Percentiles rank a stretch among this genome's conserved stretches.
Evolutionary conservation across 495 filamentous ascomycete species (phyloP).

Genomic region (Lasiosphaeriaceae sp.): DNA sequence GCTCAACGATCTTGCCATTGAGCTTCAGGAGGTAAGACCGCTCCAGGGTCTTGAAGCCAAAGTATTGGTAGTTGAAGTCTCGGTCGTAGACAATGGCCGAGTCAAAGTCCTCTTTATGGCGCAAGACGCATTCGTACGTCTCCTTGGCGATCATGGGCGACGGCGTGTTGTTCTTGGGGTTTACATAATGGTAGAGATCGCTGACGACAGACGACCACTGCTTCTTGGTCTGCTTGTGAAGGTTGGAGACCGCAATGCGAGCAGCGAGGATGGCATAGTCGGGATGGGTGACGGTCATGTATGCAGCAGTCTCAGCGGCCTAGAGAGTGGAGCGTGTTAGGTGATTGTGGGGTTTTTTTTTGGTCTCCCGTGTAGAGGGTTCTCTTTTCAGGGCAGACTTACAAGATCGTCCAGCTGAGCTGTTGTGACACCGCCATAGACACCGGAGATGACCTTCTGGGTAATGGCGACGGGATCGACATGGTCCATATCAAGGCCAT

Average conservation of each 20-base stretch:
- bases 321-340: constrained; percentile 31
- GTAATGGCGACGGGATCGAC: constrained; percentile 98
- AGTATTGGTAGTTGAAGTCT: constrained; percentile 99
- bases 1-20: constrained; percentile 88
- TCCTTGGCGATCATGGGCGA: constrained; percentile 91
- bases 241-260: constrained; percentile 97
- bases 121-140: constrained; percentile 88
- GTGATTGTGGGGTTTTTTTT: constrained; percentile 13
- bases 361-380: too few relatives aligned
- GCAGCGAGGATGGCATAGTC: constrained; percentile 99
- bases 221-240: constrained; percentile 99
- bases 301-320: constrained; percentile 98
- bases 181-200: constrained; percentile 93
- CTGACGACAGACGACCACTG: constrained; percentile 92
- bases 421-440: constrained; percentile 96
- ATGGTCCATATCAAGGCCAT: constrained; percentile 93
- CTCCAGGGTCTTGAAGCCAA: constrained; percentile 98
- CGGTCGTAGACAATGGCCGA: constrained; percentile 98
- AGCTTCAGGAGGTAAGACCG: constrained; percentile 93
- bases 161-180: constrained; percentile 80
- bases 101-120: constrained; percentile 92
- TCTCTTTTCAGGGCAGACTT: constrained; percentile 41
- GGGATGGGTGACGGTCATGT: constrained; percentile 99
- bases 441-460: constrained; percentile 98
- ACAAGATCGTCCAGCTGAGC: constrained; percentile 95